phyloP scores from a whole-genome alignment of 768 basidiomycete species.

The Russula ochroleuca region DNA sequence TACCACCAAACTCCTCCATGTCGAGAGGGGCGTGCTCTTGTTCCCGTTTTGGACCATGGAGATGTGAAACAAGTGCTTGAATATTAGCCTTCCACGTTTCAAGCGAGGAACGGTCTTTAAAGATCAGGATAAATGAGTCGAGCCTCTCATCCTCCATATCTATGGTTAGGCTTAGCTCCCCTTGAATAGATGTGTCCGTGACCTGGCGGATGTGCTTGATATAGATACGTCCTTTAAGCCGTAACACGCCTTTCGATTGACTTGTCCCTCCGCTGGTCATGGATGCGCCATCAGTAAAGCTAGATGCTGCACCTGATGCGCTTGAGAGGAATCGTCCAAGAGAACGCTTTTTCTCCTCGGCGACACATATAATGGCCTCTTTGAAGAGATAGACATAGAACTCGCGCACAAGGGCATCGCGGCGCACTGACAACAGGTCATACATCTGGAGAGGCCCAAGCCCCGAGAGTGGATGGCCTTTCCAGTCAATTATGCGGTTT shows the following conservation, averaged over 20 bases:
- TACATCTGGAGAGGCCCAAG: constrained; percentile 90
- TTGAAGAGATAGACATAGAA: constrained; percentile 97
- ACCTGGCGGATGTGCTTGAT: constrained; percentile 91
- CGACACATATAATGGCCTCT: constrained; percentile 96
- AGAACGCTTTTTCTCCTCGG: constrained; percentile 83
- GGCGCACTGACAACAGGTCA: constrained; percentile 82
- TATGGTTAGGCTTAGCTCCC: constrained; percentile 91
- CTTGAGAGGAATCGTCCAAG: constrained; percentile 68
- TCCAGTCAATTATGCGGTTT: constrained; percentile 92
- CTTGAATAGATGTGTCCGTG: constrained; percentile 67
- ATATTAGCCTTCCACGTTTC: constrained; percentile 88
- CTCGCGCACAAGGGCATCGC: constrained; percentile 85
- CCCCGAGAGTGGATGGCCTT: constrained; percentile 85
- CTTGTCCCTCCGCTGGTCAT: constrained; percentile 9
- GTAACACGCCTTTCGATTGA: constrained; percentile 63
- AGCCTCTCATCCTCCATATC: constrained; percentile 94
- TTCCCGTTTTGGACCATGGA: constrained; percentile 47
- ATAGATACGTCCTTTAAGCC: constrained; percentile 93
- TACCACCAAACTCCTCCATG: constrained; percentile 73
- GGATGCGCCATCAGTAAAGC: constrained; percentile 47
- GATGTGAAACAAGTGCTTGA: constrained; percentile 66
- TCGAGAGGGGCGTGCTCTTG: constrained; percentile 33
- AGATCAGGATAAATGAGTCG: constrained; percentile 94
- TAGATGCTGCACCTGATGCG: constrained; percentile 42
- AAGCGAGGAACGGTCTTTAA: constrained; percentile 83